These are phyloP conservation scores for Nemania diffusa DNA, from an alignment of 2,329 filamentous ascomycete genomes.

Conservation along the genomic window DNA sequence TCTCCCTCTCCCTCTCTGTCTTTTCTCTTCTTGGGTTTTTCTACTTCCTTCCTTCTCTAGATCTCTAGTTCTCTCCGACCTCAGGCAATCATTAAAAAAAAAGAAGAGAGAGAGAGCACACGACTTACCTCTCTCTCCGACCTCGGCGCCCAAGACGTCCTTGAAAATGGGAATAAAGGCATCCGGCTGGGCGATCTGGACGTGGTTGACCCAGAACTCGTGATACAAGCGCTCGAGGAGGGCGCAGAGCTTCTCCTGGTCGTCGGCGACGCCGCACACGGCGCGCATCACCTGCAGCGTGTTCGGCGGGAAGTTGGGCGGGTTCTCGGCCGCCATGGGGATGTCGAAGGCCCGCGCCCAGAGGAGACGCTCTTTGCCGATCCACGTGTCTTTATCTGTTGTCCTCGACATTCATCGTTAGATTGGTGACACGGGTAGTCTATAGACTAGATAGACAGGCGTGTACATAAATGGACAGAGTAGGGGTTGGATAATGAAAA, in stretches of 20 bases:
- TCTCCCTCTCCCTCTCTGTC: background rate
- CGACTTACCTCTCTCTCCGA: constrained; percentile 42
- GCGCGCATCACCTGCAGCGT: constrained; percentile 52
- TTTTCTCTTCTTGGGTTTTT: background rate
- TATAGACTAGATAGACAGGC: background rate
- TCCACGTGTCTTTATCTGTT: constrained; percentile 54
- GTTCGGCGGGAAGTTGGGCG: constrained; percentile 51
- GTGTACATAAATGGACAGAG: background rate
- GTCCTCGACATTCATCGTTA: background rate
- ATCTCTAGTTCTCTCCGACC: too few relatives aligned
- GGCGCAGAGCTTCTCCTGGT: constrained; percentile 39
- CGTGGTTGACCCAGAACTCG: constrained; percentile 50
- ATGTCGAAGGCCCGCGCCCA: constrained; percentile 52
- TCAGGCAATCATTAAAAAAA: background rate
- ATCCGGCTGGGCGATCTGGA: constrained; percentile 44
- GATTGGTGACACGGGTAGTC: background rate
- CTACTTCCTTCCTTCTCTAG: background rate
- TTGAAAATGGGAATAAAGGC: constrained; percentile 45
- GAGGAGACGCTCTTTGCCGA: constrained; percentile 49
- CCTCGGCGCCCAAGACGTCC: constrained; percentile 43
- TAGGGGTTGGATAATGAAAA: background rate
- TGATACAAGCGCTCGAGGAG: constrained; percentile 50
- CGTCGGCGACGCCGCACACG: constrained; percentile 44
- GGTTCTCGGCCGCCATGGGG: constrained; percentile 48
- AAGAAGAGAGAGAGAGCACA: background rate